Evolutionary conservation across 257 asterid species (phyloP).

Genomic region (Cordia subcordata): DNA sequence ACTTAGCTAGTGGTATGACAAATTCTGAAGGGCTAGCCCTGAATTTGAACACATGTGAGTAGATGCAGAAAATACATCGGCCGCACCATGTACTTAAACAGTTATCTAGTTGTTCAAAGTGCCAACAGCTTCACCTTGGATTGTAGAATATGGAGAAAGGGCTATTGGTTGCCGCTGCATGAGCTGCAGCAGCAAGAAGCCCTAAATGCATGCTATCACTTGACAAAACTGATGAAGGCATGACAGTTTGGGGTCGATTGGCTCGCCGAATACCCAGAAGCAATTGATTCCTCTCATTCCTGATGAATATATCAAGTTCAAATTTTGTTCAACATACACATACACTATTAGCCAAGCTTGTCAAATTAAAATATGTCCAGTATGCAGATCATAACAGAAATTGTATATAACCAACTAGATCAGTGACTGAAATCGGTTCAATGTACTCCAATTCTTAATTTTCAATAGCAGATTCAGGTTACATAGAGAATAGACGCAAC

Average conservation of each 20-base stretch:
- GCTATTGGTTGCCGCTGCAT: conserved; percentile 72
- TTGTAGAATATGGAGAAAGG: conserved; percentile 74
- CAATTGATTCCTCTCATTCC: conserved; percentile 79
- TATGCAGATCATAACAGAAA: background rate
- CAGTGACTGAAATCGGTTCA: no score
- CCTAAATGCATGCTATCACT: conserved; percentile 92
- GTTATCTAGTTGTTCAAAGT: background rate
- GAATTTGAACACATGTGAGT: conserved; percentile 17
- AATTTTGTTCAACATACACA: background rate
- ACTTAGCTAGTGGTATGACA: conserved; percentile 65
- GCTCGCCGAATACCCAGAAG: conserved; percentile 79
- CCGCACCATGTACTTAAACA: background rate
- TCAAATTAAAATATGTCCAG: background rate
- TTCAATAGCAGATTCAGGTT: no score
- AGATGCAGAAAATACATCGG: background rate
- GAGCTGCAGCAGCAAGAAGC: conserved; percentile 88
- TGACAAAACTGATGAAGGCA: conserved; percentile 79
- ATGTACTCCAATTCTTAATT: no score
- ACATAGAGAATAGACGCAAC: no score
- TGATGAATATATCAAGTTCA: conserved; percentile 10
- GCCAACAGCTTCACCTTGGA: conserved; percentile 57
- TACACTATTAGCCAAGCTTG: background rate
- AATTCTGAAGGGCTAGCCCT: conserved; percentile 79
- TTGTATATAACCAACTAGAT: no score
- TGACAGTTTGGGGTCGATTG: conserved; percentile 60